Percentiles rank a stretch among this genome's conserved stretches.
Evolutionary conservation across 2,329 filamentous ascomycete species (phyloP).

Genomic region (Aureobasidium sp.): DNA sequence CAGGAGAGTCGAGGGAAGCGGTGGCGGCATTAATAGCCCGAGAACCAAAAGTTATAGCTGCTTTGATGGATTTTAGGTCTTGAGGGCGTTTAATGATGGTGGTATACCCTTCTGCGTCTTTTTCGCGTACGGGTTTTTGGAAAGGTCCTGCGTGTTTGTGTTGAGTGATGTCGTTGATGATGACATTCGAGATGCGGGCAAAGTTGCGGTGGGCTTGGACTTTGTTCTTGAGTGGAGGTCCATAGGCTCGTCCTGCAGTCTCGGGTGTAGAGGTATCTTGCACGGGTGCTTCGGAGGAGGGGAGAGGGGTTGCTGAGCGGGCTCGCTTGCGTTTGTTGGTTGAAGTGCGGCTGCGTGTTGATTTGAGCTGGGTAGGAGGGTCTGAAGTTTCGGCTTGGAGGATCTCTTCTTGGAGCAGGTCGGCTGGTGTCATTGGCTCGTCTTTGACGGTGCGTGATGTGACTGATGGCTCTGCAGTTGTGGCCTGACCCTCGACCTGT

Average conservation of each 20-base stretch:
- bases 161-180: constrained; percentile 43
- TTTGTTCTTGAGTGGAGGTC: constrained; percentile 18
- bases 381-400: constrained; percentile 16
- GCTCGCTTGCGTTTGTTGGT: constrained; percentile 34
- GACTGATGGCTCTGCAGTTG: constrained; percentile 31
- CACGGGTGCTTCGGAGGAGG: not conserved
- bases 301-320: constrained; percentile 17
- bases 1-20: constrained; percentile 43
- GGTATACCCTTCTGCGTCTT: constrained; percentile 43
- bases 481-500: constrained; percentile 32
- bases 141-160: constrained; percentile 47
- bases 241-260: not conserved
- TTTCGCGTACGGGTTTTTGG: constrained; percentile 39
- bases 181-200: constrained; percentile 35
- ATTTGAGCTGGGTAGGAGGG: constrained; percentile 20
- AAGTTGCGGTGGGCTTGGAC: constrained; percentile 43
- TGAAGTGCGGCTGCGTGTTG: constrained; percentile 14
- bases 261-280: not conserved
- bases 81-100: constrained; percentile 45
- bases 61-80: constrained; percentile 42
- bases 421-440: constrained; percentile 39
- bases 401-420: constrained; percentile 18
- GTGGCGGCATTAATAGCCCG: constrained; percentile 49
- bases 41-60: constrained; percentile 38
- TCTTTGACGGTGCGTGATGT: constrained; percentile 35